Evolutionary conservation across 306 rosid genomes (phyloP), one percentile per base, ranked within the genome.

Genomic region (Quercus berberidifolia): DNA sequence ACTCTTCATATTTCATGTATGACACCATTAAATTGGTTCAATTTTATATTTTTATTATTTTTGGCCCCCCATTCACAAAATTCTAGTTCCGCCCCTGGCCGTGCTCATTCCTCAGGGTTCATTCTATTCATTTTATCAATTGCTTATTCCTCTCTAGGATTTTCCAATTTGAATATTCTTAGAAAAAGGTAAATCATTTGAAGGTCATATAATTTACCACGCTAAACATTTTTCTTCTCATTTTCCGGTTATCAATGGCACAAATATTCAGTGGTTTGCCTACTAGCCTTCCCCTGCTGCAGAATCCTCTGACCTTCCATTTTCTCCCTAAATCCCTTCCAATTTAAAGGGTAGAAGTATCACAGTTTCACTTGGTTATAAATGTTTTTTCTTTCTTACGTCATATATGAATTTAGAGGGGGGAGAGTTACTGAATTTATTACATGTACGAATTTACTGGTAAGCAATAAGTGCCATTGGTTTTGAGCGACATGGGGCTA

Each of bases 91-190:
- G 11, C 46, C 46, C 46, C 0, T 38, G 11, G 8, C 46, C 46
- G 3, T 41, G 46, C 46, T 41, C 3, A 41, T 41, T 41, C 11
- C 46, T 8, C 1, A 41, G 11, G 11, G 46, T 63, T 79, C 58
- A 55, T 76, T 6, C 31, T 18, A 14, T 71, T 69, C 70, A 18
- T 71, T 68, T 68, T 81, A 59, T 78, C 60, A 25, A 54, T 46
- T 79, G 43, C 41, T 21, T 67, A 60, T 67, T 65, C 60, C 56
- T 17, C 78, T 25, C 1, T 46, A 62, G 52, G 59, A 65, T 49
- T 74, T 81, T 72, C 60, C 80, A 55, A 69, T 46, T 70, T 74
- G 35, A 77, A 70, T 55, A 59, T 77, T 78, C 76, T 49, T 49
- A 49, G 15, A 49, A 0, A 11, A 49, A 49, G 54, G 54, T 49